Base-by-base conservation (phyloP, 83 land plant genomes). In the Diphasiastrum complanatum region DNA sequence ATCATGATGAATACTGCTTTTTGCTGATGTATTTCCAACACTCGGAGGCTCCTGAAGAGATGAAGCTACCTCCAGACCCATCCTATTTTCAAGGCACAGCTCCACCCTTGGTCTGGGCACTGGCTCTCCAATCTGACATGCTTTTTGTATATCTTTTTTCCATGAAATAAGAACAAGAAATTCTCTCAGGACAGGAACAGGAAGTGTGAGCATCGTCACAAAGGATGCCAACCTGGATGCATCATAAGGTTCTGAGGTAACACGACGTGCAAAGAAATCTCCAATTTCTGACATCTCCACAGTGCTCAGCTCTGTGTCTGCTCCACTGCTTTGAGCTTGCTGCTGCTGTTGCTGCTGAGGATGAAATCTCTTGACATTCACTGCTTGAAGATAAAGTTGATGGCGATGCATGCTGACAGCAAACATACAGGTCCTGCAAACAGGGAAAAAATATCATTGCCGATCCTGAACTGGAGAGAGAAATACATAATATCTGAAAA, bases 241-340 rank as follows among this genome's bases (percentile, higher is more conserved):
- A 81, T 95, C 99, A 73, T 95, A 95, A 2, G 99, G 99, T 68
- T 95, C 99, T 5, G 93, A 89, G 57, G 99, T 97, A 64, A 91
- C 99, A 51, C 93, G 84, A 16, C 97, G 77, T 25, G 87, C 83
- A 66, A 95, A 95, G 77, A 86, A 95, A 40, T 95, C 99, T 31
- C 95, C 89, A 55, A 95, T 95, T 56, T 95, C 99, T 54, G 47
- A 47, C 67, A 86, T 95, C 65, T 95, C 99, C 28, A 74, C 32
- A 33, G 49, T 64, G 19, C 82, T 75, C 5, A 95, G 64, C 55
- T 95, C 99, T 24, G 33, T 31, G 25, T 65, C 68, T 52, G 68
- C 34, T 11, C 68, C 46, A 6, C 45, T 33, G 38, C 38, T 40
- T 45, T 79, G 63, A 37, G 67, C 69, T 53, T 87, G 95, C 47